phyloP scores from a whole-genome alignment of 176 grass and related monocot species.

The Phoenix roebelenii region DNA sequence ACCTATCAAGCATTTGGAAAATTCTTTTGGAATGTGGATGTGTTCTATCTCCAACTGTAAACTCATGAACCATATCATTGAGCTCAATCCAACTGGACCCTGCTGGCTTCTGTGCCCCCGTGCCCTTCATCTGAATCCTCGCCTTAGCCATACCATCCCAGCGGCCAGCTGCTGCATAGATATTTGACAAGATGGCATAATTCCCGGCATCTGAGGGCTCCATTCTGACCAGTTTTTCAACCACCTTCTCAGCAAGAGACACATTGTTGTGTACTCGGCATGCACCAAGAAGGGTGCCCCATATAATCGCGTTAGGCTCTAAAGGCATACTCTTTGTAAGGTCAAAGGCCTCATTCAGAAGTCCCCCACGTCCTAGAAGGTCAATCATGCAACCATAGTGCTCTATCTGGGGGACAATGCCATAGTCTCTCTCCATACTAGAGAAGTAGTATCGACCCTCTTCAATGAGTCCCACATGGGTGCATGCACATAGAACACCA shows the following conservation, averaged over 20 bases:
- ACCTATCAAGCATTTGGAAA: conserved; percentile 45
- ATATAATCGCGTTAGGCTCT: conserved; percentile 55
- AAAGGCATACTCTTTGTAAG: conserved; percentile 37
- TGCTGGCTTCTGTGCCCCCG: conserved; percentile 44
- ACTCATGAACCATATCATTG: conserved; percentile 49
- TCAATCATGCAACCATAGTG: conserved; percentile 76
- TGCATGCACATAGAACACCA: too few species aligned
- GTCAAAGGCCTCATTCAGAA: conserved; percentile 44
- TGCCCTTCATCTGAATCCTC: conserved; percentile 57
- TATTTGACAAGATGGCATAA: conserved; percentile 64
- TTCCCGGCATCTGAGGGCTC: conserved; percentile 51
- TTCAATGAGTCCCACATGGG: too few species aligned
- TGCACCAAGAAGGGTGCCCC: conserved; percentile 60
- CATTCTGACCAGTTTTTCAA: conserved; percentile 43
- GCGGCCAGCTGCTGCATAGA: conserved; percentile 49
- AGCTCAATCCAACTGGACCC: conserved; percentile 72
- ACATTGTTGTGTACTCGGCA: conserved; percentile 70
- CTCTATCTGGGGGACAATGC: conserved; percentile 53
- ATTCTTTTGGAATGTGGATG: conserved; percentile 32
- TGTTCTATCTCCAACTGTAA: conserved; percentile 49
- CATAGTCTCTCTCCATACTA: too few species aligned
- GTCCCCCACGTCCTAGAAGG: conserved; percentile 54
- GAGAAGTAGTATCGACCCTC: too few species aligned
- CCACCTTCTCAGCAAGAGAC: conserved; percentile 42
- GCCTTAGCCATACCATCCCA: conserved; percentile 65